Evolutionary conservation across 2,329 filamentous ascomycete species (phyloP).

Genomic region (Cadophora luteo-olivacea): DNA sequence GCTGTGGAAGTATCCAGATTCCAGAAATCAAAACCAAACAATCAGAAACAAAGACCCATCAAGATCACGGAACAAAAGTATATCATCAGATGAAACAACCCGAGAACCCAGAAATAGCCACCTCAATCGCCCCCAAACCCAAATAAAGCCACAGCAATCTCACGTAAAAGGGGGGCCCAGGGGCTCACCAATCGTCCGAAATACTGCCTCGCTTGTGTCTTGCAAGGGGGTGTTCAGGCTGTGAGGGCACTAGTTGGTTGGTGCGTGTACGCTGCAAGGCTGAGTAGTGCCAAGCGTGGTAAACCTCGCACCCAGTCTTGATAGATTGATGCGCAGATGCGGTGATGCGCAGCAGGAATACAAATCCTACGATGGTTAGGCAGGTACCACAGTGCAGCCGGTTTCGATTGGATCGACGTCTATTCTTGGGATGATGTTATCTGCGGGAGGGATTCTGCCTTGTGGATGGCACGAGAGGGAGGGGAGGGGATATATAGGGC

Average conservation of each 20-base stretch:
- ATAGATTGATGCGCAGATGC: background rate
- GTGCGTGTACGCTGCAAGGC: background rate
- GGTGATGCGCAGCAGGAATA: conserved; percentile 8
- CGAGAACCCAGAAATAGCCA: conserved; percentile 5
- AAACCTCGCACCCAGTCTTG: background rate
- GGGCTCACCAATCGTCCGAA: background rate
- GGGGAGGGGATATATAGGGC: conserved; percentile 8
- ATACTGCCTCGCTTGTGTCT: background rate
- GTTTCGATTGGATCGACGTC: background rate
- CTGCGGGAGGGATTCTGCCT: conserved; percentile 3
- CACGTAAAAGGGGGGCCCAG: background rate
- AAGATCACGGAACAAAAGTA: background rate
- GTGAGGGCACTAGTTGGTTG: background rate
- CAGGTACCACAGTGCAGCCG: background rate
- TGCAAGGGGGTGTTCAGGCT: background rate
- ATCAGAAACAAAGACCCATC: background rate
- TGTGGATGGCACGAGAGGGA: background rate
- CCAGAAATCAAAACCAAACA: background rate
- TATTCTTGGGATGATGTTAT: conserved; percentile 7
- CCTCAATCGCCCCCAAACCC: background rate
- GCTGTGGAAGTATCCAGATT: background rate
- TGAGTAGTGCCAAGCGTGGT: background rate
- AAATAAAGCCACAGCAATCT: background rate
- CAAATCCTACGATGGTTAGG: background rate
- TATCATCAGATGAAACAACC: conserved; percentile 14